Conservation (phyloP, 1,284 basidiomycete species). For the Ganoderma lingzhi region DNA sequence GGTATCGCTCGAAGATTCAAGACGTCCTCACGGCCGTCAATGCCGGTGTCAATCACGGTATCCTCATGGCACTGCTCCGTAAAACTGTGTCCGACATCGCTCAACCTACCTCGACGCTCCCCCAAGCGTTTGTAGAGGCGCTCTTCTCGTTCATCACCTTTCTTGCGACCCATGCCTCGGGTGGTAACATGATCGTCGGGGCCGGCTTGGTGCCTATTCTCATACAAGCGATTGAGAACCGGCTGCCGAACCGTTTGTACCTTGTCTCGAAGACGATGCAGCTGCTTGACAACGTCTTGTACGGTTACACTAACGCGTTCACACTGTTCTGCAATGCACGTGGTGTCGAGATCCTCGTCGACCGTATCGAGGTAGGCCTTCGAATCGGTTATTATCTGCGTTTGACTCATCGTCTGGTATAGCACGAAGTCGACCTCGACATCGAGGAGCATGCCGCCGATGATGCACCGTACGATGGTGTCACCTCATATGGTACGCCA, state of each 20-base stretch:
- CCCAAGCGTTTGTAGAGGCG: slow-evolving; percentile 87
- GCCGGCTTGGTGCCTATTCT: slow-evolving; percentile 94
- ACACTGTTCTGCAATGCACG: slow-evolving; percentile 86
- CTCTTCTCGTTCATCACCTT: slow-evolving; percentile 89
- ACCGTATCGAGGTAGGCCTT: slow-evolving; percentile 79
- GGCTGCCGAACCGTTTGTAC: slow-evolving; percentile 68
- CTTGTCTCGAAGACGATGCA: slow-evolving; percentile 91
- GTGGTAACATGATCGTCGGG: slow-evolving; percentile 94
- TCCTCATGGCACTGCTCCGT: slow-evolving; percentile 88
- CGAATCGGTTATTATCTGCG: slow-evolving; percentile 20
- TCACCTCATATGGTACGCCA: slow-evolving; percentile 62
- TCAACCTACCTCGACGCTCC: slow-evolving; percentile 68
- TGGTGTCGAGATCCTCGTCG: slow-evolving; percentile 88
- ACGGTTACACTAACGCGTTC: slow-evolving; percentile 90
- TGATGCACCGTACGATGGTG: slow-evolving; percentile 55
- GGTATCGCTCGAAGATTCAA: slow-evolving; percentile 84
- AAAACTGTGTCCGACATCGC: slow-evolving; percentile 80
- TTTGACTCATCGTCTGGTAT: slow-evolving; percentile 22
- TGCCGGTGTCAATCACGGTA: slow-evolving; percentile 96
- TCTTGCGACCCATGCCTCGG: slow-evolving; percentile 84
- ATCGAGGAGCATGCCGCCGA: slow-evolving; percentile 62
- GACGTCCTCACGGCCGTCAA: slow-evolving; percentile 94
- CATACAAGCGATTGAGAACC: slow-evolving; percentile 88
- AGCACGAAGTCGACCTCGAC: slow-evolving; percentile 79
- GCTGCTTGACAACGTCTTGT: slow-evolving; percentile 92